Conservation (phyloP, 1,139 yeast genomes). For the Protomyces lactucae-debilis region DNA sequence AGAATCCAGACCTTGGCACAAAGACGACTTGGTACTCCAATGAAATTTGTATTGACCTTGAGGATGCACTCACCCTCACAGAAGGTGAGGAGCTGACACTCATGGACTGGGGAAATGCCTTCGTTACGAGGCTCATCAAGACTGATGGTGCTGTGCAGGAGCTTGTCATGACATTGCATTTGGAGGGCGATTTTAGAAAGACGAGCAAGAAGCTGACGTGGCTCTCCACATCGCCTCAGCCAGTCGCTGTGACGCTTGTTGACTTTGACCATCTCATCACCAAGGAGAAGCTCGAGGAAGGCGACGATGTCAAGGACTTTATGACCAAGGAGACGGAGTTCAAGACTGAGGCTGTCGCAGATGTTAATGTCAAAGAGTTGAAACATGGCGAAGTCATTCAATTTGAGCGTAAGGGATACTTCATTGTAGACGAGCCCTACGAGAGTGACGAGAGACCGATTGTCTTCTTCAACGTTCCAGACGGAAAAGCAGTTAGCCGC, state of each 20-base stretch:
- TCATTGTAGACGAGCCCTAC: slow-evolving; percentile 66
- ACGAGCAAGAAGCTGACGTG: slow-evolving; percentile 93
- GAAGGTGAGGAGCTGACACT: slow-evolving; percentile 83
- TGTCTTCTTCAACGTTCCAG: slow-evolving; percentile 90
- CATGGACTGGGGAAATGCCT: slow-evolving; percentile 99
- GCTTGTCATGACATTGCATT: slow-evolving; percentile 73
- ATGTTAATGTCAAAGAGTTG: slow-evolving; percentile 67
- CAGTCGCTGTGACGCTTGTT: slow-evolving; percentile 67
- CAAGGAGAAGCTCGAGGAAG: slow-evolving; percentile 93
- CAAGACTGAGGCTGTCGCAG: slow-evolving; percentile 73
- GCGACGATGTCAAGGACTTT: slow-evolving; percentile 89
- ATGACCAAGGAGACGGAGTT: slow-evolving; percentile 84
- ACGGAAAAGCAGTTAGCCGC: slow-evolving; percentile 82
- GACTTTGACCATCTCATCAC: slow-evolving; percentile 95
- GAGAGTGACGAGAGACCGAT: slow-evolving; percentile 50
- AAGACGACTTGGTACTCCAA: slow-evolving; percentile 70
- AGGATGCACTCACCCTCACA: slow-evolving; percentile 67
- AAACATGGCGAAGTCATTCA: slow-evolving; percentile 85
- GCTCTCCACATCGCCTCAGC: slow-evolving; percentile 72
- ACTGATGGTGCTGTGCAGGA: slow-evolving; percentile 55
- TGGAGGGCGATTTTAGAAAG: slow-evolving; percentile 96
- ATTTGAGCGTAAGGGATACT: slow-evolving; percentile 97
- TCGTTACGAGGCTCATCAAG: slow-evolving; percentile 65
- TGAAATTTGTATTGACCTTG: slow-evolving; percentile 74
- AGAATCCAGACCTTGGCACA: slow-evolving; percentile 84